Conservation (phyloP, 139 green algal species). For the Dunaliella sp. region DNA sequence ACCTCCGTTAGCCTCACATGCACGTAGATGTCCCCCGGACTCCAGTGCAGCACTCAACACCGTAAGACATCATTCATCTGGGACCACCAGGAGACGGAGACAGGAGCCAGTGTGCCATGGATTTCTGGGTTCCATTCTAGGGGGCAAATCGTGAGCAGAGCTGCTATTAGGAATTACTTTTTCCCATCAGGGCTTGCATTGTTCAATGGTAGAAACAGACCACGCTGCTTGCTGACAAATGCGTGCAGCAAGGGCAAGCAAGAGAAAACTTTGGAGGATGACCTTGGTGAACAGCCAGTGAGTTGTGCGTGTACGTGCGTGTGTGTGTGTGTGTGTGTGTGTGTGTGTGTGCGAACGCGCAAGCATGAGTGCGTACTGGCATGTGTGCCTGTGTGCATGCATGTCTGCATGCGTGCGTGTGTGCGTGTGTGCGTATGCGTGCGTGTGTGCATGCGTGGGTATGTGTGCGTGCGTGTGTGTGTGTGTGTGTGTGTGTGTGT, state of each 20-base stretch:
- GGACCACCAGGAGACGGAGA: neutral
- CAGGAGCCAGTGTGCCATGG: neutral
- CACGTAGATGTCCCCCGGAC: neutral
- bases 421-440: neutral
- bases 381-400: neutral
- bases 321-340: neutral
- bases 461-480: neutral
- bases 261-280: slow-evolving; percentile 4
- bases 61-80: neutral
- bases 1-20: neutral
- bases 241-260: neutral
- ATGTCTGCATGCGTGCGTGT: neutral
- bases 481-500: no score
- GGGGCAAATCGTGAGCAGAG: neutral
- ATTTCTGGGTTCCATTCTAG: neutral
- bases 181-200: neutral
- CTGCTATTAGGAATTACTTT: no score
- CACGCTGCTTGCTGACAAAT: neutral
- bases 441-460: no score
- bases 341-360: neutral
- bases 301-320: neutral
- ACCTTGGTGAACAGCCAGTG: slow-evolving; percentile 18
- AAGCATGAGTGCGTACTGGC: neutral
- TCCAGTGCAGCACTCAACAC: neutral
- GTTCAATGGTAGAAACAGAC: neutral